A percentile compares a stretch with the other conserved stretches of the same genome.
phyloP scores from a whole-genome alignment of 1,284 basidiomycete species.

The Rhodotorula glutinis region DNA sequence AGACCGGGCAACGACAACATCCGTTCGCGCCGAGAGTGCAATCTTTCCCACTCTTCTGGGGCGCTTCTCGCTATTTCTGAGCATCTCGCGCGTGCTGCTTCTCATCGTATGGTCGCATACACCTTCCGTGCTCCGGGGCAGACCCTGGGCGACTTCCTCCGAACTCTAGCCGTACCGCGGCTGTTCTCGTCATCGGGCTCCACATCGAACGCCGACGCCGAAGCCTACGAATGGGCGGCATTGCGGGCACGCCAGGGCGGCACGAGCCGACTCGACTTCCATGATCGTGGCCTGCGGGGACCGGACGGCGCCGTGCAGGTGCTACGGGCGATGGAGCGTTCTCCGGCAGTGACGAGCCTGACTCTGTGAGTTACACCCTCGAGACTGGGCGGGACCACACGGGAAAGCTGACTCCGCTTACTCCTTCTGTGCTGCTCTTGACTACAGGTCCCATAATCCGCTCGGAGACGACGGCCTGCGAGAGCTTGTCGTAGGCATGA shows the following conservation, averaged over 20 bases:
- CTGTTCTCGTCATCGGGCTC: background rate
- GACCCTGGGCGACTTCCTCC: conserved; percentile 27
- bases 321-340: conserved; percentile 22
- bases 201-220: background rate
- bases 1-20: too few relatives aligned
- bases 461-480: conserved; percentile 33
- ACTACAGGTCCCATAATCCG: conserved; percentile 28
- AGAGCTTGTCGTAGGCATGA: conserved; percentile 31
- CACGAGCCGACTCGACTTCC: conserved; percentile 33
- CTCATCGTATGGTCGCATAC: conserved; percentile 9
- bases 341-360: conserved; percentile 22
- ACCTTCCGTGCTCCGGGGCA: conserved; percentile 11
- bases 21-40: too few relatives aligned
- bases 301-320: conserved; percentile 19
- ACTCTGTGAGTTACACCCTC: conserved; percentile 6
- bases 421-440: too few relatives aligned
- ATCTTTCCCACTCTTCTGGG: too few relatives aligned
- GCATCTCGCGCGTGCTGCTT: too few relatives aligned
- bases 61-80: too few relatives aligned
- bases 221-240: conserved; percentile 28
- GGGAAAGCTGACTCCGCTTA: background rate
- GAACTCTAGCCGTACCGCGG: conserved; percentile 21
- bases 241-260: conserved; percentile 24
- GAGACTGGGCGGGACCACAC: background rate
- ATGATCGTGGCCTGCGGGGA: conserved; percentile 22